These are phyloP conservation scores for Trichosporon sp. DNA, from an alignment of 1,284 basidiomycete genomes.

Conservation along the genomic window DNA sequence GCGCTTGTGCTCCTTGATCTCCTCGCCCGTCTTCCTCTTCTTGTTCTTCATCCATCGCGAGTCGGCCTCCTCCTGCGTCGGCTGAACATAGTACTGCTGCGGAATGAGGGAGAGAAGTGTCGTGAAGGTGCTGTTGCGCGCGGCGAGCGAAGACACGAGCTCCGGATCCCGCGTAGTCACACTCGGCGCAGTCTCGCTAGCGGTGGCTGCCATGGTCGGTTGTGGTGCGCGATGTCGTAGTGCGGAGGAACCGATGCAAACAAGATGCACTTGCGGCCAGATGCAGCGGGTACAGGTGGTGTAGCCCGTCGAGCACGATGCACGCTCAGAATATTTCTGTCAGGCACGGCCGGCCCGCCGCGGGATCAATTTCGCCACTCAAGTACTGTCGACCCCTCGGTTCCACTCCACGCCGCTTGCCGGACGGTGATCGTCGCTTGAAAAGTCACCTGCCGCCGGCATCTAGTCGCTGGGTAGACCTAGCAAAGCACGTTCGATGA, in stretches of 20 bases:
- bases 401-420: no score
- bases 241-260: not conserved
- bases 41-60: constrained; percentile 84
- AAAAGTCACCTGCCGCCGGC: not conserved
- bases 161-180: constrained; percentile 7
- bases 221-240: not conserved
- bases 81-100: constrained; percentile 74
- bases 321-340: not conserved
- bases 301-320: not conserved
- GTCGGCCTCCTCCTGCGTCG: constrained; percentile 62
- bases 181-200: not conserved
- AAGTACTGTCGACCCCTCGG: no score
- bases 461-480: no score
- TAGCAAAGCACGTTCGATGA: not conserved
- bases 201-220: constrained; percentile 11
- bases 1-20: constrained; percentile 76
- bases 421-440: not conserved
- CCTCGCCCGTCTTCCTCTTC: constrained; percentile 75
- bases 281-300: not conserved
- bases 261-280: not conserved
- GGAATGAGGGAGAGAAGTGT: constrained; percentile 75
- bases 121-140: constrained; percentile 78
- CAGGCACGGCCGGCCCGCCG: not conserved
- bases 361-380: not conserved
- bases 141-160: constrained; percentile 59